These are phyloP conservation scores for Candida sanyaensis DNA, from an alignment of 1,139 yeast species.

Conservation along the genomic window DNA sequence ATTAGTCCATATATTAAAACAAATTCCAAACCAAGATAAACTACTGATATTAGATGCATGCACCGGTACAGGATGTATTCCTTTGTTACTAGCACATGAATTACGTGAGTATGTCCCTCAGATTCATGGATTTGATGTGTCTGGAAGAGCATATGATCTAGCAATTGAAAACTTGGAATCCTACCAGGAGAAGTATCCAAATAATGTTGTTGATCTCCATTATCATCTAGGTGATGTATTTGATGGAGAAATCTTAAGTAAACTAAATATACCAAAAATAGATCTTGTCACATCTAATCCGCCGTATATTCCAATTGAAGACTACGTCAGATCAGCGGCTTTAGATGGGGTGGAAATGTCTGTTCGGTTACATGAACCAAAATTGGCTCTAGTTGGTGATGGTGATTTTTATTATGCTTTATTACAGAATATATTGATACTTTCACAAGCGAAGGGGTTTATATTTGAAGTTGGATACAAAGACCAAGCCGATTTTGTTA, in stretches of 20 bases:
- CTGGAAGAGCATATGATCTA: slow-evolving; percentile 52
- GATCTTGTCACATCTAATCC: slow-evolving; percentile 82
- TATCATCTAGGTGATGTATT: slow-evolving; percentile 30
- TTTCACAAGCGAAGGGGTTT: slow-evolving; percentile 39
- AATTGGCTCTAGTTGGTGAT: slow-evolving; percentile 74
- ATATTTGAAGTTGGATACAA: slow-evolving; percentile 45
- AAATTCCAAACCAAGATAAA: background rate
- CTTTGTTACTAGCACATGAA: slow-evolving; percentile 48
- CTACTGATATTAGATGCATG: slow-evolving; percentile 65
- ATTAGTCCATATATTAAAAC: slow-evolving; percentile 31
- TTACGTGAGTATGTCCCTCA: slow-evolving; percentile 18
- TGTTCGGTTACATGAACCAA: slow-evolving; percentile 74
- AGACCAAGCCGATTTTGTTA: slow-evolving; percentile 33
- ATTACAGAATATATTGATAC: slow-evolving; percentile 40
- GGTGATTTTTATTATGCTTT: slow-evolving; percentile 67
- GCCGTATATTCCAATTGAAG: slow-evolving; percentile 69
- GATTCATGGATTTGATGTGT: slow-evolving; percentile 62
- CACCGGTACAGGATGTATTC: slow-evolving; percentile 90
- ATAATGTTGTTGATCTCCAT: slow-evolving; percentile 14
- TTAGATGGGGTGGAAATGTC: slow-evolving; percentile 52
- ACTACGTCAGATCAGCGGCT: slow-evolving; percentile 33
- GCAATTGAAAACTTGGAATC: slow-evolving; percentile 45
- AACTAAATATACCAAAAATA: slow-evolving; percentile 12
- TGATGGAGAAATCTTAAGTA: slow-evolving; percentile 9
- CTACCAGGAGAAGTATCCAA: slow-evolving; percentile 7